Conservation (phyloP, 257 asterid species). For the Echites panduratus region DNA sequence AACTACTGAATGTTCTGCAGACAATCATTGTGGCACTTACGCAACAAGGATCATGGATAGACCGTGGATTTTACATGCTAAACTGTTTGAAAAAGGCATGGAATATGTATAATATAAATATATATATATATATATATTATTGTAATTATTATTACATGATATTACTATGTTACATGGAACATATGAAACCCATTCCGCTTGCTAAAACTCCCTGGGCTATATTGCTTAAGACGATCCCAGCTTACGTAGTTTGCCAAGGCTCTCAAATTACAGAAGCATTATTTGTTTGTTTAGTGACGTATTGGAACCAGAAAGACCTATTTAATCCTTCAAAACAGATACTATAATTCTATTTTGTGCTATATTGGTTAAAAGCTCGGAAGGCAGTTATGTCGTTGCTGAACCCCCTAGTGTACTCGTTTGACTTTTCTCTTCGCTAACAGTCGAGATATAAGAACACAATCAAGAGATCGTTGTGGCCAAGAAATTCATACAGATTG, state of each 20-base stretch:
- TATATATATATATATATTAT: too few species aligned
- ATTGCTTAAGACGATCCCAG: neutral
- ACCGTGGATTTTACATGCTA: neutral
- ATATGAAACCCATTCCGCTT: neutral
- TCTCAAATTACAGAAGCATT: neutral
- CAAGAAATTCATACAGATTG: constrained; percentile 28
- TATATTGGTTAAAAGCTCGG: neutral
- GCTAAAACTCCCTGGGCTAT: neutral
- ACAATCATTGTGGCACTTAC: neutral
- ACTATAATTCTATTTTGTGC: neutral
- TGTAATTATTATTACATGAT: too few species aligned
- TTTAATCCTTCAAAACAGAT: neutral
- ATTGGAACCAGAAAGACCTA: neutral
- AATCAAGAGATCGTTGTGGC: constrained; percentile 7
- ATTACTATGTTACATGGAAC: neutral
- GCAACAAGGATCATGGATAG: neutral
- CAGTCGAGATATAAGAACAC: neutral
- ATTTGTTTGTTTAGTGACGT: neutral
- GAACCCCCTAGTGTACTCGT: too few species aligned
- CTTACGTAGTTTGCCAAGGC: neutral
- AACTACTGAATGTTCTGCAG: neutral
- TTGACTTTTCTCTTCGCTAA: too few species aligned
- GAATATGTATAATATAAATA: neutral
- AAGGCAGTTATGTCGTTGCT: too few species aligned
- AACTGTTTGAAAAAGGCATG: neutral